phyloP scores from a whole-genome alignment of 495 filamentous ascomycete genomes.

The Emericellopsis terricola region DNA sequence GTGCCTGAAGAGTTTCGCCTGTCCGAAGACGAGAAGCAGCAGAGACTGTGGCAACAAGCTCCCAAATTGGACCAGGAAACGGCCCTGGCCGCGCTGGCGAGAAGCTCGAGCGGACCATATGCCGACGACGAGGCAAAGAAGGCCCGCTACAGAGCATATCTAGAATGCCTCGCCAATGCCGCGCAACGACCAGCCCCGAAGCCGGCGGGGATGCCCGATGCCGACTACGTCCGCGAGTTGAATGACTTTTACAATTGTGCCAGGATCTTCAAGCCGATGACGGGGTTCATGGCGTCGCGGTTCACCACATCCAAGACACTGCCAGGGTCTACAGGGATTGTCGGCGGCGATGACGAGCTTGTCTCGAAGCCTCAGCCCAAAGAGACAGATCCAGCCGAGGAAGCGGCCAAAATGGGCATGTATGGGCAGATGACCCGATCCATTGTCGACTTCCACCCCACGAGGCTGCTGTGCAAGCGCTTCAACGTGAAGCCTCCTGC shows the following conservation, averaged over 20 bases:
- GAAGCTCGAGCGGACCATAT: slow-evolving; percentile 76
- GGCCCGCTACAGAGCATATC: slow-evolving; percentile 56
- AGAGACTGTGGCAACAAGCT: slow-evolving; percentile 39
- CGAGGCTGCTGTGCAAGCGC: slow-evolving; percentile 74
- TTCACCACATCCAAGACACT: slow-evolving; percentile 58
- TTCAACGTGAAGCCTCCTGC: slow-evolving; percentile 69
- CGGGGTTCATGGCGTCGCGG: slow-evolving; percentile 75
- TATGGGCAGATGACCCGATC: slow-evolving; percentile 75
- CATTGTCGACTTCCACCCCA: slow-evolving; percentile 57
- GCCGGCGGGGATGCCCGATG: slow-evolving; percentile 30
- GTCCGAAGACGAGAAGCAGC: slow-evolving; percentile 37
- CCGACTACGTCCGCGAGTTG: slow-evolving; percentile 67
- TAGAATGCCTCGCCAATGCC: slow-evolving; percentile 60
- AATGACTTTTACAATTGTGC: slow-evolving; percentile 79
- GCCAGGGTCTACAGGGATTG: slow-evolving; percentile 7
- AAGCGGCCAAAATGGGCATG: slow-evolving; percentile 84
- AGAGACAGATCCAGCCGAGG: slow-evolving; percentile 59
- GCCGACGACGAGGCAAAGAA: slow-evolving; percentile 64
- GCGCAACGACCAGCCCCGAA: slow-evolving; percentile 33
- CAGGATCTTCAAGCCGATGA: slow-evolving; percentile 82
- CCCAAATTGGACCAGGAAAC: slow-evolving; percentile 57
- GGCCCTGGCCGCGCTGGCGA: slow-evolving; percentile 56
- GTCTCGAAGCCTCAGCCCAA: slow-evolving; percentile 42
- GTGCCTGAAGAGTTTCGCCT: slow-evolving; percentile 44
- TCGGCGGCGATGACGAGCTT: slow-evolving; percentile 17